phyloP scores from a whole-genome alignment of 805 yeast genomes.

The Candida nemodendra region DNA sequence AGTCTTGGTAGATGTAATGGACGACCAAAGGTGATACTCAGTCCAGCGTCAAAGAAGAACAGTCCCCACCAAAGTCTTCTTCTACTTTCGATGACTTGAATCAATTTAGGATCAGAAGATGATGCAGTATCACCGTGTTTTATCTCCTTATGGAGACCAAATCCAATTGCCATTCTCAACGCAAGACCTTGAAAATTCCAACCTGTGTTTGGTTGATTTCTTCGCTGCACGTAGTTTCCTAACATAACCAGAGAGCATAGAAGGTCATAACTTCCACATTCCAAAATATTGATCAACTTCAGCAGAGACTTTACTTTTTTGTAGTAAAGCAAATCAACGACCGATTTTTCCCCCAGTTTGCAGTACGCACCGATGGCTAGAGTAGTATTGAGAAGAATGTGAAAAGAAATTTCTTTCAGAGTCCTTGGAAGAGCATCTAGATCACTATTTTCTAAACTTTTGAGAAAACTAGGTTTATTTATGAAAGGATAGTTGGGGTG shows the following conservation, averaged over 20 bases:
- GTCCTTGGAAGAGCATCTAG: slow-evolving; percentile 22
- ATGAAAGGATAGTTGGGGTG: slow-evolving; percentile 55
- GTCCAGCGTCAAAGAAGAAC: slow-evolving; percentile 52
- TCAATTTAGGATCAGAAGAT: slow-evolving; percentile 1
- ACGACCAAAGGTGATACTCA: slow-evolving; percentile 55
- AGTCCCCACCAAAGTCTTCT: slow-evolving; percentile 61
- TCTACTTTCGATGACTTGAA: slow-evolving; percentile 41
- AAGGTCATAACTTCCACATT: slow-evolving; percentile 48
- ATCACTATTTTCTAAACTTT: slow-evolving; percentile 38
- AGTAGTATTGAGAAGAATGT: slow-evolving; percentile 47
- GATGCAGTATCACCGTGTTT: slow-evolving; percentile 20
- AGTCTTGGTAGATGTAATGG: slow-evolving; percentile 46
- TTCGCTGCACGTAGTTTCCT: slow-evolving; percentile 53
- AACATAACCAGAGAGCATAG: slow-evolving; percentile 47
- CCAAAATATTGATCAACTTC: slow-evolving; percentile 42
- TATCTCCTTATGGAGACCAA: slow-evolving; percentile 53
- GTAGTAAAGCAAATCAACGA: slow-evolving; percentile 49
- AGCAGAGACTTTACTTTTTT: slow-evolving; percentile 43
- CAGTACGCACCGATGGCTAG: slow-evolving; percentile 63
- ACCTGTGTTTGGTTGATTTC: slow-evolving; percentile 56
- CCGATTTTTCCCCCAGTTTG: slow-evolving; percentile 45
- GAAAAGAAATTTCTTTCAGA: slow-evolving; percentile 43
- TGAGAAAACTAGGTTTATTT: slow-evolving; percentile 45
- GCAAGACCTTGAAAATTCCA: slow-evolving; percentile 61
- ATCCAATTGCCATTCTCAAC: slow-evolving; percentile 54